A percentile compares a stretch with the other conserved stretches of the same genome.
Evolutionary conservation across 805 yeast genomes (phyloP).

Genomic region (Teunomyces funiuensis): DNA sequence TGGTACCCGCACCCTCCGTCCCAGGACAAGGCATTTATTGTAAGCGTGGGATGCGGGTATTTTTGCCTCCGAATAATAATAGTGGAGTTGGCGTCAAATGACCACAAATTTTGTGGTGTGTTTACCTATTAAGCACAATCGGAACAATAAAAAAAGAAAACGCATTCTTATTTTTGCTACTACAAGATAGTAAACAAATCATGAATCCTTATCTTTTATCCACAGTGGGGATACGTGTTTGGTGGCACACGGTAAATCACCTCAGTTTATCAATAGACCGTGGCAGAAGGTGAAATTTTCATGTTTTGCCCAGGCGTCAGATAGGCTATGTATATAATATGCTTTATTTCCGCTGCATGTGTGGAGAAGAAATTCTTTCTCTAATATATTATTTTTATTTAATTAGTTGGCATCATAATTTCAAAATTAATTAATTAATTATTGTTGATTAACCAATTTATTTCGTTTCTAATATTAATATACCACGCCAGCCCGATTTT

Average conservation of each 20-base stretch:
- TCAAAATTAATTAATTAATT: background rate
- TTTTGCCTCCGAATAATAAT: background rate
- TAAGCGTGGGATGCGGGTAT: too few relatives aligned
- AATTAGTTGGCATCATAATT: constrained; percentile 3
- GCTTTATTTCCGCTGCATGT: constrained; percentile 2
- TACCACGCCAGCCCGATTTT: too few relatives aligned
- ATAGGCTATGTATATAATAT: background rate
- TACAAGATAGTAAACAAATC: constrained; percentile 1
- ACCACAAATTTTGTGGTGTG: background rate
- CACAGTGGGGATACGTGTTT: background rate
- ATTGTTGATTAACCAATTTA: too few relatives aligned
- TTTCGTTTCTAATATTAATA: background rate
- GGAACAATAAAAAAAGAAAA: background rate
- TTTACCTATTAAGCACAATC: constrained; percentile 1
- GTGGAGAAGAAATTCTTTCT: background rate
- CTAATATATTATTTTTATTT: background rate
- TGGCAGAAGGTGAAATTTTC: constrained; percentile 1
- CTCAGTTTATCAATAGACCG: background rate
- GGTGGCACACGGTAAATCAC: background rate
- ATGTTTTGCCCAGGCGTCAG: too few relatives aligned
- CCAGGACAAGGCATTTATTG: too few relatives aligned
- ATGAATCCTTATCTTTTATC: constrained; percentile 3
- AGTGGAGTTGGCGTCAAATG: background rate
- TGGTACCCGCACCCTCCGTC: too few relatives aligned
- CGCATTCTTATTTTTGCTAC: background rate